Conservation (phyloP, 163 green algal species). For the Volvox carteri region DNA sequence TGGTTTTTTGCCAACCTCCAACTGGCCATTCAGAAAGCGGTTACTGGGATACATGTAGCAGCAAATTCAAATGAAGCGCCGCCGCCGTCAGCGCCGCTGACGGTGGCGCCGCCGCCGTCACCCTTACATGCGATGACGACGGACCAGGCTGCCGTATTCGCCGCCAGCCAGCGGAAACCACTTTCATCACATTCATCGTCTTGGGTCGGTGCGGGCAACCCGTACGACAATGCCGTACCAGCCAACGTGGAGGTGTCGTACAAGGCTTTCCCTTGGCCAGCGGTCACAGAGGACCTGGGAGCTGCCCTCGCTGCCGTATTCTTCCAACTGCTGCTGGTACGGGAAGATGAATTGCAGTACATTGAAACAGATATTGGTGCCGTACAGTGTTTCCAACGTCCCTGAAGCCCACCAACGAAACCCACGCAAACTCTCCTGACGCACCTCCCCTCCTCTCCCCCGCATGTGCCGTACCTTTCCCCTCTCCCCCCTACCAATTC, state of each 20-base stretch:
- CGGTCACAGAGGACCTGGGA: slow-evolving; percentile 77
- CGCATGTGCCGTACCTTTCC: too few species aligned
- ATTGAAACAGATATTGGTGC: too few species aligned
- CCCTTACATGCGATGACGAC: neutral
- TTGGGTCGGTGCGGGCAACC: neutral
- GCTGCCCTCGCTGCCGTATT: slow-evolving; percentile 75
- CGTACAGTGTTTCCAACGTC: too few species aligned
- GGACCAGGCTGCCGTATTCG: too few species aligned
- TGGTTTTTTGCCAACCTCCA: slow-evolving; percentile 80
- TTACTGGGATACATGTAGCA: slow-evolving; percentile 65
- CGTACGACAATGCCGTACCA: slow-evolving; percentile 43
- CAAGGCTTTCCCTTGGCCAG: slow-evolving; percentile 86
- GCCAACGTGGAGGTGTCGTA: slow-evolving; percentile 61
- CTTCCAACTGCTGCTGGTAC: slow-evolving; percentile 86
- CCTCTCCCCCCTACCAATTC: too few species aligned
- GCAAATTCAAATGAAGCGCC: neutral
- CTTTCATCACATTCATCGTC: neutral
- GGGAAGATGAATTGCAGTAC: too few species aligned
- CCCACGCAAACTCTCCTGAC: too few species aligned
- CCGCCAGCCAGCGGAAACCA: too few species aligned
- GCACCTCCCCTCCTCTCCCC: too few species aligned
- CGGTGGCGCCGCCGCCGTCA: neutral
- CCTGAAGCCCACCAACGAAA: too few species aligned
- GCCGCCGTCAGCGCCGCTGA: neutral
- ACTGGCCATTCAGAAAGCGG: slow-evolving; percentile 59